Evolutionary conservation across 169 alveolate genomes (phyloP).

Genomic region (Perkinsus chesapeaki): DNA sequence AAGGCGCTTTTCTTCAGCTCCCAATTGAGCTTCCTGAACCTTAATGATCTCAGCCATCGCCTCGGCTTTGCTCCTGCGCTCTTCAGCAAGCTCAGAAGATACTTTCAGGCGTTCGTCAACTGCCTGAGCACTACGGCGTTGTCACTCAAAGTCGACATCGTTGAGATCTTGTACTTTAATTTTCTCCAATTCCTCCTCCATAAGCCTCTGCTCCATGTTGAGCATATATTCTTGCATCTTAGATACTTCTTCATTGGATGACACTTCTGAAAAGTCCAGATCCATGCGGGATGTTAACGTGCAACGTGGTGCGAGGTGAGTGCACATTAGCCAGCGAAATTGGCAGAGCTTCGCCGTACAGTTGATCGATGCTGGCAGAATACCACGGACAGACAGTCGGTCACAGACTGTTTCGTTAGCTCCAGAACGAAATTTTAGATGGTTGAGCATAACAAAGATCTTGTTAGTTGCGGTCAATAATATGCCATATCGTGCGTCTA

Average conservation of each 20-base stretch:
- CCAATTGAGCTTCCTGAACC: not conserved
- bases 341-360: no score
- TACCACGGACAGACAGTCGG: no score
- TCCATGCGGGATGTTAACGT: no score
- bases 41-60: not conserved
- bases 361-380: no score
- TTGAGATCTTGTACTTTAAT: not conserved
- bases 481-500: no score
- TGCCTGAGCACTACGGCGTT: not conserved
- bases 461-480: no score
- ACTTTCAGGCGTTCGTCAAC: not conserved
- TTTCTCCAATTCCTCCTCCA: not conserved
- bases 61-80: not conserved
- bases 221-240: not conserved
- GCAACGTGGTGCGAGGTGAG: no score
- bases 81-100: not conserved
- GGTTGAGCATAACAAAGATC: no score
- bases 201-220: not conserved
- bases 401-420: no score
- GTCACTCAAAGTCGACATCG: not conserved
- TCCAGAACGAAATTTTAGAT: no score
- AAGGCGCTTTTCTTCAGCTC: not conserved
- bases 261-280: not conserved
- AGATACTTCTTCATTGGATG: not conserved
- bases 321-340: no score